Percentiles rank a stretch among this genome's conserved stretches.
Evolutionary conservation across 2,329 filamentous ascomycete genomes (phyloP).

Genomic region (Ophiocordyceps unilateralis): DNA sequence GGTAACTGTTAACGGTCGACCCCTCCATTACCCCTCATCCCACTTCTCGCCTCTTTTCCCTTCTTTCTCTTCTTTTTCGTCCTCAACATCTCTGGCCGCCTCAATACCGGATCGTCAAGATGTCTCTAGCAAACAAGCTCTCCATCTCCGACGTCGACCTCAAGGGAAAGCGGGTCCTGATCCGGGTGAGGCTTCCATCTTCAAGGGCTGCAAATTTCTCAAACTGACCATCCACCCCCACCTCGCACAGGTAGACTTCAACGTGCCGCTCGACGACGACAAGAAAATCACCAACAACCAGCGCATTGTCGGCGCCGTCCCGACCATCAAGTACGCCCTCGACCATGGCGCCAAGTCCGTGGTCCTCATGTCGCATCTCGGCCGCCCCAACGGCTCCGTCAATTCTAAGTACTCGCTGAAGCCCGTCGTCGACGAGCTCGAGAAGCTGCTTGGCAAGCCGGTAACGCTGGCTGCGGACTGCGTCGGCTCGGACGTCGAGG

Average conservation of each 20-base stretch:
- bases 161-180: constrained; percentile 95
- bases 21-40: no score
- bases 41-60: no score
- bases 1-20: no score
- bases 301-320: constrained; percentile 88
- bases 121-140: constrained; percentile 98
- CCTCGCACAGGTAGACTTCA: constrained; percentile 99
- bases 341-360: constrained; percentile 85
- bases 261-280: constrained; percentile 84
- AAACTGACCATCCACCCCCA: no score
- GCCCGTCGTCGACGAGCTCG: constrained; percentile 78
- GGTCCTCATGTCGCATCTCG: constrained; percentile 95
- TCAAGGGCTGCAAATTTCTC: neutral
- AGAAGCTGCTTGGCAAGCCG: constrained; percentile 71
- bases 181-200: constrained; percentile 47
- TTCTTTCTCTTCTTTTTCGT: no score
- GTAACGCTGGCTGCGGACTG: constrained; percentile 84
- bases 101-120: constrained; percentile 30
- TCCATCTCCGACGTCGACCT: constrained; percentile 91
- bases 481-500: constrained; percentile 80
- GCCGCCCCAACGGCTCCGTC: constrained; percentile 76
- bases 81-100: no score
- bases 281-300: constrained; percentile 97
- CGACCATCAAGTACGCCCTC: constrained; percentile 87
- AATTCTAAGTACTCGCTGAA: constrained; percentile 91